Evolutionary conservation across 208 protist species (phyloP), one percentile per base, ranked within the genome.

Genomic region (Trypanosoma cruzi): DNA sequence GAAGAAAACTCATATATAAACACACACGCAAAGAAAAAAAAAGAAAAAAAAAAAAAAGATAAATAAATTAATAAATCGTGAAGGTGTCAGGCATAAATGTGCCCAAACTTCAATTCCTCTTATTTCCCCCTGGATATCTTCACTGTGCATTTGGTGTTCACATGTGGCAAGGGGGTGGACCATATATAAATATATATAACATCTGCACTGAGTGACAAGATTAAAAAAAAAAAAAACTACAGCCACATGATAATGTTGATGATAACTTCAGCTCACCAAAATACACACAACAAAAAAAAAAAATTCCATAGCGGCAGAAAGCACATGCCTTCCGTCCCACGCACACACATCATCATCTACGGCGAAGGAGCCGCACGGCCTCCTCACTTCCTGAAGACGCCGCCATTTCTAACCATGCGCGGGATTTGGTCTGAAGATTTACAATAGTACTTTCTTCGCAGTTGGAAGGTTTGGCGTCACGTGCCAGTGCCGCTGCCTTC

Each of bases 351-450:
- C 0, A 64, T 54, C 58, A 68, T 26, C 84, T 54, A 6, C 72
- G 75, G 34, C 77, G 48, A 13, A 82, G 68, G 6, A 95, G 90
- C 14, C 75, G 73, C 32, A 84, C 61, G 0, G 84, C 88, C 64
- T 96, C 90, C 59, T 85, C 77, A 62, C 72, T 82, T 0, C 83
- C 84, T 6, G 80, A 37, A 1, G 79, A 48, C 2, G 86, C 87
- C 22, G 88, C 89, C 22, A 40, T 64, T 44, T 82, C 79, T 13
- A 96, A 67, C 80, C 82, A 94, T 29, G 85, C 81, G 29, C 52
- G 62, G 10, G 88, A 81, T 53, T 71, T 71, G 11, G 52, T 24
- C 7, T 26, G 40, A 20, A 94, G 70, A 42, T 75, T 61, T 10
- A 37, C 59, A 29, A 84, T 32, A 22, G 34, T 56, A 34, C 68